Percentiles rank a stretch among this genome's conserved stretches.
Evolutionary conservation across 225 moss, liverwort and hornwort genomes (phyloP).

Genomic region (Anthoceros angustus): DNA sequence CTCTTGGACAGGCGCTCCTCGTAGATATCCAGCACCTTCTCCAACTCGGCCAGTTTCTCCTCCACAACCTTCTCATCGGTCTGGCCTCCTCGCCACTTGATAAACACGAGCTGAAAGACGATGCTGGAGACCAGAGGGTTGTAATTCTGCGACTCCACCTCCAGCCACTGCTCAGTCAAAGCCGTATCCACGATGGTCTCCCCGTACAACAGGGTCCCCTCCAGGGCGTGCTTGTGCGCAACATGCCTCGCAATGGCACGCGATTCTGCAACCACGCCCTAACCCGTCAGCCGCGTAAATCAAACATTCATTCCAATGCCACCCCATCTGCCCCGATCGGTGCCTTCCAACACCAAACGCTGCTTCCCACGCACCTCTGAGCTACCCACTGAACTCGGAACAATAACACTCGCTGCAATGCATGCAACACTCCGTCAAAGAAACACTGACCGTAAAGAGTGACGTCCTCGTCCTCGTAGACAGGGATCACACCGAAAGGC

Average conservation of each 20-base stretch:
- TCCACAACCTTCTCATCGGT: conserved; percentile 14
- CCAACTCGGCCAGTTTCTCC: conserved; percentile 16
- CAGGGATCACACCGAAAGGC: conserved; percentile 28
- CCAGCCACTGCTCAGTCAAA: conserved; percentile 24
- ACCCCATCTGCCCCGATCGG: too few species aligned
- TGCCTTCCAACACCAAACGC: not conserved
- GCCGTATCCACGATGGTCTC: conserved; percentile 9
- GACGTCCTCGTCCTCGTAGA: conserved; percentile 14
- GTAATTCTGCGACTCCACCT: conserved; percentile 21
- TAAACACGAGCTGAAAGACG: conserved; percentile 11
- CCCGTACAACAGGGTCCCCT: conserved; percentile 10
- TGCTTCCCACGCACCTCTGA: not conserved
- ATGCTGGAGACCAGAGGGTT: conserved; percentile 4
- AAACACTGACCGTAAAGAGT: conserved; percentile 13
- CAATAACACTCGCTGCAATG: not conserved
- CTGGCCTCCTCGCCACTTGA: conserved; percentile 4
- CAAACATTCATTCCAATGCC: not conserved
- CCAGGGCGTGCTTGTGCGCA: conserved; percentile 11
- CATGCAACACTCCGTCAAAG: not conserved
- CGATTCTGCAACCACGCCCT: not conserved
- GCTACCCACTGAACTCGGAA: not conserved
- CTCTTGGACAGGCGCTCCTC: conserved; percentile 27
- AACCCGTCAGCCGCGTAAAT: not conserved
- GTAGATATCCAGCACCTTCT: conserved; percentile 31
- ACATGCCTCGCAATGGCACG: conserved; percentile 11